Evolutionary conservation across 2,329 filamentous ascomycete genomes (phyloP).

Genomic region (Whalleya microplaca): DNA sequence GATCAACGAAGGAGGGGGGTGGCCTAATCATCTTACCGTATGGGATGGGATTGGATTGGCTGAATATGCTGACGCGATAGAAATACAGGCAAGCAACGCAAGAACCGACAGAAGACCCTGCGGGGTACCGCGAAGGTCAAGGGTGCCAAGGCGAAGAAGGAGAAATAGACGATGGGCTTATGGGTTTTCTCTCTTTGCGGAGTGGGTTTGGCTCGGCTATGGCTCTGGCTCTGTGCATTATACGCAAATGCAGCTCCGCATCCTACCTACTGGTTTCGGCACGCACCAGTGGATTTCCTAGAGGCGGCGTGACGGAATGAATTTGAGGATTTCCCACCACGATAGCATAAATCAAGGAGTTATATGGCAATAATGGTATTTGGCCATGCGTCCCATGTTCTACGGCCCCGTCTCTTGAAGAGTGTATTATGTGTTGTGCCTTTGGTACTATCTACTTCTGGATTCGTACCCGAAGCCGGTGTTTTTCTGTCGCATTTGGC

Average conservation of each 20-base stretch:
- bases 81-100: slow-evolving; percentile 94
- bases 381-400: slow-evolving; percentile 8
- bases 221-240: slow-evolving; percentile 41
- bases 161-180: slow-evolving; percentile 67
- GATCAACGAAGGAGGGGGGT: background rate
- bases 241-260: slow-evolving; percentile 32
- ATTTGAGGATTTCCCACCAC: slow-evolving; percentile 39
- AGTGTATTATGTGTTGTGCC: background rate
- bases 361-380: slow-evolving; percentile 23
- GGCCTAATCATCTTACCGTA: background rate
- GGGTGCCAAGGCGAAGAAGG: slow-evolving; percentile 94
- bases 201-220: slow-evolving; percentile 39
- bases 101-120: slow-evolving; percentile 99
- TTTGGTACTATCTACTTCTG: background rate
- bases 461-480: background rate
- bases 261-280: slow-evolving; percentile 24
- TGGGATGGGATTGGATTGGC: background rate
- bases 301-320: slow-evolving; percentile 35
- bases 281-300: slow-evolving; percentile 20
- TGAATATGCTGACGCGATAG: slow-evolving; percentile 11
- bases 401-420: background rate
- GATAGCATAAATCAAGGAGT: slow-evolving; percentile 43
- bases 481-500: background rate
- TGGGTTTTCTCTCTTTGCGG: slow-evolving; percentile 35
- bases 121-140: slow-evolving; percentile 98